Base-by-base conservation (phyloP, 2,329 filamentous ascomycete genomes). In the Aaosphaeria arxii region DNA sequence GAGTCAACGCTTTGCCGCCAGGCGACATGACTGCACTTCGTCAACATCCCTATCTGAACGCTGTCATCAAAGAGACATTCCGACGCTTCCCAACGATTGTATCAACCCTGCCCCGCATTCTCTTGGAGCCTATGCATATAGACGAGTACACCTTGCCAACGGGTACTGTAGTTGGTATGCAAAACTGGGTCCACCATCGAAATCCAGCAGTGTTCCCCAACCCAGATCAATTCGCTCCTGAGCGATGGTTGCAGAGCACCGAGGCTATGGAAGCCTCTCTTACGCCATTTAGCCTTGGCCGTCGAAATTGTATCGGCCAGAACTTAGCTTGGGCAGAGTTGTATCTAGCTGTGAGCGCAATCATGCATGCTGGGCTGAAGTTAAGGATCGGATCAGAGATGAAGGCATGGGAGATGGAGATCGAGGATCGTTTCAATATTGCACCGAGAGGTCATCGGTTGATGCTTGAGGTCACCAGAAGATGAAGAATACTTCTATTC, bases 291-390 rank as follows among this genome's bases (percentile, higher is more conserved):
- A 30, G 17, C 3, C 9, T 43, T 24, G 41, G 41, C 13, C 41
- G 17, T 11, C 30, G 42, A 32, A 40, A 50, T 11, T 52, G 48
- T 29, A 39, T 50, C 17, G 53, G 53, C 24, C 48, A 46, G 9
- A 39, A 47, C 24, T 7, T 66, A 56, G 62, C 47, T 62, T 5
- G 4, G 5, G 41, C 41, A 7, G 44, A 13, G 42, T 7, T 32
- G n/a, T 43, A 11, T 6, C 7, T 43, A 7, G 41, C 41, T 29
- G 41, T 43, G 11, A 7, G 13, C 11, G 32, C 24, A 39, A 39
- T 36, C 7, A 24, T 43, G 17, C 28, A 4, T 31, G 11, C 7
- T 11, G 17, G 17, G 17, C 17, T 24, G 17, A 24, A 24, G 17
- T 24, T 24, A 24, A 24, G 17, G 17, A 24, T 24, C 17, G 3